Percentiles rank a stretch among this genome's conserved stretches.
Evolutionary conservation across 2,329 filamentous ascomycete species (phyloP).

Genomic region (Neofusicoccum ribis): DNA sequence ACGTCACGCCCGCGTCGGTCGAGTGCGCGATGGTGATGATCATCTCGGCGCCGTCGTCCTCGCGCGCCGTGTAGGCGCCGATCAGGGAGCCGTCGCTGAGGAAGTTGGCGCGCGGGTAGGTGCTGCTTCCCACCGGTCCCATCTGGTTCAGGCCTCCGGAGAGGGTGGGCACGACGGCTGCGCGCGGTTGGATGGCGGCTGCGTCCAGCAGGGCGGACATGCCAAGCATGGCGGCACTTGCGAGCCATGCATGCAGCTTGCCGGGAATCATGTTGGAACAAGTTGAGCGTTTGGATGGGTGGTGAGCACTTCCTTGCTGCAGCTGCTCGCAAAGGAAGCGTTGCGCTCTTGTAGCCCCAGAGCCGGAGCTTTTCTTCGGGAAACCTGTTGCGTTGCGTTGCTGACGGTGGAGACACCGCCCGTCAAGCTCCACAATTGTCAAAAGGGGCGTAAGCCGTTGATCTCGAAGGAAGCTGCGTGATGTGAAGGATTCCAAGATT

Average conservation of each 20-base stretch:
- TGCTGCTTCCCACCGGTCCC: conserved; percentile 24
- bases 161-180: conserved; percentile 19
- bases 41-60: conserved; percentile 22
- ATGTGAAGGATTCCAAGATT: background rate
- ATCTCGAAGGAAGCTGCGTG: background rate
- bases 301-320: background rate
- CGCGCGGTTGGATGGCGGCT: background rate
- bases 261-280: background rate
- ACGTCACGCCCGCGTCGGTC: conserved; percentile 25
- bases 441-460: background rate
- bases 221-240: background rate
- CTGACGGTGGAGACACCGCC: background rate
- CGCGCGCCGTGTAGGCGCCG: conserved; percentile 30
- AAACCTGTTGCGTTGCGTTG: background rate
- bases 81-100: conserved; percentile 34
- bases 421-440: background rate
- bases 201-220: background rate
- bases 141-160: conserved; percentile 25
- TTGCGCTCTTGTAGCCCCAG: background rate
- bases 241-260: background rate
- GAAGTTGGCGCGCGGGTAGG: conserved; percentile 35
- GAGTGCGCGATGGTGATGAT: conserved; percentile 25
- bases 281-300: background rate
- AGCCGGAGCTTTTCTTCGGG: background rate
- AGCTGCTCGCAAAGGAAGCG: background rate